Conservation (phyloP, 1,139 yeast species). For the Candida frijolesensis region DNA sequence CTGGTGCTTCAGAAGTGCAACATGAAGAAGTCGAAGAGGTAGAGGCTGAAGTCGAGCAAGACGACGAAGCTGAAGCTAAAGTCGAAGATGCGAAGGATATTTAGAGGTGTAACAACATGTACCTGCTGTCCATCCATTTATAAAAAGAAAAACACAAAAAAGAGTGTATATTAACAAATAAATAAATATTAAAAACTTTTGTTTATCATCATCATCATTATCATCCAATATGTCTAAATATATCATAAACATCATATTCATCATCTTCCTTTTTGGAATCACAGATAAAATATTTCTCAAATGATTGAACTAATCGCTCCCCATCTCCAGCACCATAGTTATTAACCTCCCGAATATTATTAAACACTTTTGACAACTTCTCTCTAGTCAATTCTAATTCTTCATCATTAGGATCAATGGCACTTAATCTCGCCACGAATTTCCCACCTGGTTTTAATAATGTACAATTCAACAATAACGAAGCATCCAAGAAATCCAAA, state of each 20-base stretch:
- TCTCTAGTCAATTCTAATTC: conserved; percentile 63
- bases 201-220: background rate
- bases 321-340: conserved; percentile 4
- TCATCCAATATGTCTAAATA: conserved; percentile 29
- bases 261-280: conserved; percentile 41
- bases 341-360: conserved; percentile 42
- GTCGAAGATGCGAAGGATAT: conserved; percentile 9
- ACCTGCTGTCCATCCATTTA: background rate
- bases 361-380: conserved; percentile 61
- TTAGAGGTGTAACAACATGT: conserved; percentile 1
- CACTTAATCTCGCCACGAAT: conserved; percentile 71
- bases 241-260: conserved; percentile 46
- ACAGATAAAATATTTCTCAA: conserved; percentile 73
- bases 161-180: conserved; percentile 1
- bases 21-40: conserved; percentile 23
- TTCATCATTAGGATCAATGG: conserved; percentile 49
- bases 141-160: background rate
- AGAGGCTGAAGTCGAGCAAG: conserved; percentile 18
- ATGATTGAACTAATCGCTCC: conserved; percentile 38
- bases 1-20: conserved; percentile 16
- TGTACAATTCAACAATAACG: conserved; percentile 72
- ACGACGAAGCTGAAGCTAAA: conserved; percentile 15
- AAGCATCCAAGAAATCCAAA: conserved; percentile 86
- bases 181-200: conserved; percentile 2
- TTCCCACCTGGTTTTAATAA: conserved; percentile 68